These are phyloP conservation scores for Cenococcum geophilum DNA, from an alignment of 495 filamentous ascomycete genomes.

Conservation along the genomic window DNA sequence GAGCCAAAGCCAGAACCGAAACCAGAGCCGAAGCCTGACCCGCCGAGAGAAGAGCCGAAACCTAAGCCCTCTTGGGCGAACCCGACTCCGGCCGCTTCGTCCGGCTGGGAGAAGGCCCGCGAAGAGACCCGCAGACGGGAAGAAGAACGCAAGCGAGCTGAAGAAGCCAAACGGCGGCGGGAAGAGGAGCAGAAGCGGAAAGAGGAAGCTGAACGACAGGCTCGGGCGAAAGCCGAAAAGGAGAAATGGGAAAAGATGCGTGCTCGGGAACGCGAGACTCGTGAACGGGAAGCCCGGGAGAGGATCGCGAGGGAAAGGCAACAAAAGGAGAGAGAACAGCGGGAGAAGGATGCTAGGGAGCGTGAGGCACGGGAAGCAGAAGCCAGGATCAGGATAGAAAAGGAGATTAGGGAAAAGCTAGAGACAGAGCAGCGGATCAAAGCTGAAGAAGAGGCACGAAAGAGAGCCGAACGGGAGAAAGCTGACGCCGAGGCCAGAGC, in stretches of 20 bases:
- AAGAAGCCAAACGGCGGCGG: constrained; percentile 45
- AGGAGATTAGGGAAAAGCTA: constrained; percentile 35
- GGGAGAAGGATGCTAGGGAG: constrained; percentile 36
- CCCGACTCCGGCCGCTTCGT: constrained; percentile 25
- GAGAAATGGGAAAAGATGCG: constrained; percentile 43
- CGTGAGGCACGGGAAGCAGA: constrained; percentile 37
- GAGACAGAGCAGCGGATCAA: constrained; percentile 47
- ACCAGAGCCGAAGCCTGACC: constrained; percentile 32
- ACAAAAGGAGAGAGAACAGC: constrained; percentile 45
- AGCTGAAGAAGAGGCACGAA: constrained; percentile 39
- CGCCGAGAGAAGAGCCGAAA: constrained; percentile 36
- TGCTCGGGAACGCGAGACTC: constrained; percentile 40
- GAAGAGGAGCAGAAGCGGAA: constrained; percentile 43
- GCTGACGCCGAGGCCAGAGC: constrained; percentile 30
- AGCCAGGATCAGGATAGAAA: constrained; percentile 25
- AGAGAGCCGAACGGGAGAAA: constrained; percentile 37
- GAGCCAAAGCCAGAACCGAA: constrained; percentile 37
- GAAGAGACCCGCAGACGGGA: constrained; percentile 61
- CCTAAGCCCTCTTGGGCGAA: constrained; percentile 2
- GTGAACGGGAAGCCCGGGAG: constrained; percentile 41
- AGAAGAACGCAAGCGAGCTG: constrained; percentile 51
- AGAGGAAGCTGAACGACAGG: constrained; percentile 40
- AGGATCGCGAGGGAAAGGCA: constrained; percentile 40
- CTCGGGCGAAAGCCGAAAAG: constrained; percentile 40
- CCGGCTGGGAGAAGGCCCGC: constrained; percentile 62